Base-by-base conservation (phyloP, 345 rosid genomes). In the Turritis glabra region DNA sequence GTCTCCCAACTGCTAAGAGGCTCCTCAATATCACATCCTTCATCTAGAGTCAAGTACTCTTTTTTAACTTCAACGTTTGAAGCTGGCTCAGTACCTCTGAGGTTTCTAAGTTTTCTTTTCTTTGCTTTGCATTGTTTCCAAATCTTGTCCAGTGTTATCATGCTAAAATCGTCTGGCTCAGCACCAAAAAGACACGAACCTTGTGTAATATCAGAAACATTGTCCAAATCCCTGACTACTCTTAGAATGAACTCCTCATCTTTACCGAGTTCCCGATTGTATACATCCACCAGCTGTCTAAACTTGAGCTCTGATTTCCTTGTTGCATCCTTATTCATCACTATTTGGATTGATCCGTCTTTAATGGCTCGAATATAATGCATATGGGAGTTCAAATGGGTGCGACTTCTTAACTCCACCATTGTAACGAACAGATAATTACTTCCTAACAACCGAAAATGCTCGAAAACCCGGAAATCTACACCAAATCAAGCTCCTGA, bases 71-170 rank as follows among this genome's bases (percentile, higher is more conserved):
- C 60, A 38, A 48, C 67, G n/a, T 13, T 17, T 4, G 72, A 62
- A 54, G 13, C 32, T 0, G 43, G 43, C 65, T 54, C 85, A 55
- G 57, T 8, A 74, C 52, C 62, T 64, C 40, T 76, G 13, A 10
- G 2, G 60, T 29, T 47, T 2, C 71, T 13, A 54, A 5, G 50
- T 47, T 87, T 89, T 80, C 96, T 82, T 79, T 89, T 93, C 74
- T 82, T 87, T 64, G 29, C 70, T 79, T 74, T 84, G 79, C 84
- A 87, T 46, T 80, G 81, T 62, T 72, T 85, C 81, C 81, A 78
- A 10, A 89, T 35, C 72, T 80, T 86, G 60, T 67, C 70, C 82
- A 91, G 60, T 1, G 97, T 93, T 80, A 84, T 89, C 83, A 88
- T 71, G 52, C 61, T 52, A 65, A 59, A 76, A 73, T 38, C 76